Evolutionary conservation across 2,329 filamentous ascomycete species (phyloP).

Genomic region (Talaromyces pinophilus): DNA sequence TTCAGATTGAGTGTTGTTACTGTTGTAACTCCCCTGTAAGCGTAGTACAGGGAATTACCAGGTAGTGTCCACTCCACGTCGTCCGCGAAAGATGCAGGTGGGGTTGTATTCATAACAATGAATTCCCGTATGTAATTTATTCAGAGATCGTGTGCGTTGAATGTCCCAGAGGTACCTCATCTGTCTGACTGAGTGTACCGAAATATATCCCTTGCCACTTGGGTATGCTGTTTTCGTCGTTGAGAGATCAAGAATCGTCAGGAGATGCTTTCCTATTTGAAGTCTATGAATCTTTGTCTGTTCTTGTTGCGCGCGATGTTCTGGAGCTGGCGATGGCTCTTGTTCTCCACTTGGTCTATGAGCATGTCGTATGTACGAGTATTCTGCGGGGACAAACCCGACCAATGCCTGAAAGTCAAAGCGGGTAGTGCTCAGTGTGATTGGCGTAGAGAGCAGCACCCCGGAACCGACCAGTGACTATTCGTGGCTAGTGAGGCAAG

Average conservation of each 20-base stretch:
- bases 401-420: neutral
- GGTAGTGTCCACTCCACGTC: neutral
- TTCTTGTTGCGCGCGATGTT: neutral
- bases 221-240: neutral
- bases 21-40: neutral
- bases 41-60: neutral
- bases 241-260: neutral
- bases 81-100: slow-evolving; percentile 5
- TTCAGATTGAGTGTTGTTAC: neutral
- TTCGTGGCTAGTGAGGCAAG: neutral
- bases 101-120: slow-evolving; percentile 12
- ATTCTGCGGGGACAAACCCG: neutral
- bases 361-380: neutral
- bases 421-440: neutral
- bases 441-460: neutral
- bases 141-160: neutral
- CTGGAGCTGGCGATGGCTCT: slow-evolving; percentile 5
- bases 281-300: neutral
- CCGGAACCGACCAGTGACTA: neutral
- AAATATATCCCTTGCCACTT: neutral
- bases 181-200: neutral
- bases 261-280: neutral
- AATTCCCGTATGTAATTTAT: slow-evolving; percentile 3
- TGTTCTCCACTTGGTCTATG: slow-evolving; percentile 1
- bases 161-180: neutral